phyloP scores from a whole-genome alignment of 768 basidiomycete species.

The Rhodotorula paludigena region DNA sequence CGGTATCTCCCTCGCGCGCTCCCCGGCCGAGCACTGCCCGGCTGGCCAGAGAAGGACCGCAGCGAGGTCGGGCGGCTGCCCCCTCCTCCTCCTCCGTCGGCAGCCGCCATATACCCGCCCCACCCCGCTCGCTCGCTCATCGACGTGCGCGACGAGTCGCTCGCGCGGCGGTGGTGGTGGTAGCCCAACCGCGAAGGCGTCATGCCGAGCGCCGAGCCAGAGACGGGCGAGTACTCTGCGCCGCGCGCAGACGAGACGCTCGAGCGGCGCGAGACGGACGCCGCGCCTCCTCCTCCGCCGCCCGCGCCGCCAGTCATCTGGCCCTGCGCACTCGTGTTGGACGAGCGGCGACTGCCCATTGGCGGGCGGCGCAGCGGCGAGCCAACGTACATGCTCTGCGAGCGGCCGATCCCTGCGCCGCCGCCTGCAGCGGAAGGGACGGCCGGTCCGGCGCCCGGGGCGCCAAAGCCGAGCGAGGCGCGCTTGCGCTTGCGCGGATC shows the following conservation, averaged over 20 bases:
- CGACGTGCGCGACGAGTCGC: slow-evolving; percentile 62
- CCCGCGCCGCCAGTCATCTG: slow-evolving; percentile 1
- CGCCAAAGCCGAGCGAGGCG: slow-evolving; percentile 20
- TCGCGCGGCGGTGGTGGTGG: slow-evolving; percentile 50
- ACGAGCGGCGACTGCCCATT: slow-evolving; percentile 36
- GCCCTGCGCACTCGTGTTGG: slow-evolving; percentile 20
- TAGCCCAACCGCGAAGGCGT: neutral
- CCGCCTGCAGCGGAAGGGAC: slow-evolving; percentile 39
- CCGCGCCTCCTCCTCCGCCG: neutral
- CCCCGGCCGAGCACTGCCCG: too few species aligned
- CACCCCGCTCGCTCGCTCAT: slow-evolving; percentile 51
- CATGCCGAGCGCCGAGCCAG: slow-evolving; percentile 22
- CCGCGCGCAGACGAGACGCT: slow-evolving; percentile 38
- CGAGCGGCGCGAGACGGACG: slow-evolving; percentile 20
- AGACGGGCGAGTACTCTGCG: slow-evolving; percentile 6
- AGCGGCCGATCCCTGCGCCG: neutral
- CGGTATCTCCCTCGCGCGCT: slow-evolving; percentile 8
- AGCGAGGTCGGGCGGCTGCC: slow-evolving; percentile 27
- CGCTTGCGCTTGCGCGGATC: slow-evolving; percentile 62
- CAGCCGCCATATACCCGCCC: neutral
- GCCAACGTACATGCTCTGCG: slow-evolving; percentile 26
- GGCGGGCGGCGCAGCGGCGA: slow-evolving; percentile 41
- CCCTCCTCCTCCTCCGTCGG: neutral
- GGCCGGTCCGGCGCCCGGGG: slow-evolving; percentile 47
- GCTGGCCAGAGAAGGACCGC: slow-evolving; percentile 27